A percentile compares a stretch with the other conserved stretches of the same genome.
These are phyloP conservation scores for Botryotinia convoluta DNA, from an alignment of 2,329 filamentous ascomycete genomes.

Conservation along the genomic window DNA sequence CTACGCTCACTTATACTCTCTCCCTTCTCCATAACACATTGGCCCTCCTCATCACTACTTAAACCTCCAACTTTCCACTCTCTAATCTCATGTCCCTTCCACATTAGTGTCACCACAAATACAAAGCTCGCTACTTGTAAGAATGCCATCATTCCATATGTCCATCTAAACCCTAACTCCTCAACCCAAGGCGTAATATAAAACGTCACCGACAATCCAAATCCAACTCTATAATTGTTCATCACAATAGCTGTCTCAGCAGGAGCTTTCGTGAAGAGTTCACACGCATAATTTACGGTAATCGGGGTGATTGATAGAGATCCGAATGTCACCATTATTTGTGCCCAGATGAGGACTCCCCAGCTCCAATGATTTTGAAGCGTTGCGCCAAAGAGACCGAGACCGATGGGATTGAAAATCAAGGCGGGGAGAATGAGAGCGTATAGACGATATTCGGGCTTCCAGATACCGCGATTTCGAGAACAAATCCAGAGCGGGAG, in stretches of 20 bases:
- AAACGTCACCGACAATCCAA: conserved; percentile 42
- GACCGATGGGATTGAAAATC: conserved; percentile 38
- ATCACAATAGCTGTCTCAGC: conserved; percentile 40
- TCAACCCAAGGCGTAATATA: conserved; percentile 42
- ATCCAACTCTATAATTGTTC: conserved; percentile 40
- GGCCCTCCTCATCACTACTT: conserved; percentile 34
- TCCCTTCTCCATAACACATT: conserved; percentile 25
- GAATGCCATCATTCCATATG: conserved; percentile 44
- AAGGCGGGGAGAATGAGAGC: conserved; percentile 36
- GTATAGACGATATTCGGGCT: conserved; percentile 43
- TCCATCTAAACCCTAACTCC: conserved; percentile 41
- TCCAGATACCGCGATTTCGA: conserved; percentile 36
- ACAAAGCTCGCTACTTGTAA: conserved; percentile 36
- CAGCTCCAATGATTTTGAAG: conserved; percentile 44
- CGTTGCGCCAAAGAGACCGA: conserved; percentile 42
- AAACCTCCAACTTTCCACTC: conserved; percentile 21
- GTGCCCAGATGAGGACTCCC: conserved; percentile 42
- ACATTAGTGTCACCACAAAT: conserved; percentile 36
- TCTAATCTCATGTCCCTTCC: conserved; percentile 35
- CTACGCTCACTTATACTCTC: not conserved
- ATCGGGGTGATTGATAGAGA: conserved; percentile 23
- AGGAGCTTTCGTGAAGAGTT: conserved; percentile 40
- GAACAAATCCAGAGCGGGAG: conserved; percentile 37
- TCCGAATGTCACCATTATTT: conserved; percentile 43
- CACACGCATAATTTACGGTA: conserved; percentile 30